Evolutionary conservation across 805 yeast species (phyloP), one percentile per base, ranked within the genome.

Genomic region (Kodamaea neixiangensis): DNA sequence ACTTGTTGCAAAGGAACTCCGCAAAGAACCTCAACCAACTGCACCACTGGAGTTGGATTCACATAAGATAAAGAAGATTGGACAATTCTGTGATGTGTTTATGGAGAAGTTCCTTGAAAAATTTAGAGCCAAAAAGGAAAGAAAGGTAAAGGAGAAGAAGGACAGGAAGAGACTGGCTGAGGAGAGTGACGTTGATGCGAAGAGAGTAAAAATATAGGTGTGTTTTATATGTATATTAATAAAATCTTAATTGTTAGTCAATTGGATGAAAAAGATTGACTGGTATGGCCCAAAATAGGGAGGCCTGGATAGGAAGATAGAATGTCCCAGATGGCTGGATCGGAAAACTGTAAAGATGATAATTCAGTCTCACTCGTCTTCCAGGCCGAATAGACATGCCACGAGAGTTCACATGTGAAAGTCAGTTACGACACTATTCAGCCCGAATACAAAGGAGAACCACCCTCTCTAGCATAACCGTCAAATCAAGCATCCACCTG

Each of bases 1-100:
- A 0, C 71, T 94, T 41, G 81, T 84, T 0, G 76, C 77, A 3
- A 94, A 93, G 64, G 97, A 90, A 65, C 45, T 78, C 50, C 78
- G 77, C 52, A 71, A 79, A 48, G 77, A 70, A 48, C 68, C 72
- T 10, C 66, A 66, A 47, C 59, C 64, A 7, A 37, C 58, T 1
- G 83, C 85, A 2, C 86, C 90, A 1, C 57, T 60, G 11, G 85
- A 83, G 51, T 73, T 89, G 38, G 80, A 79, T 18, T 75, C 75
- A n/a, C 86, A 82, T 18, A 89, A 89, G 66, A 72, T 80, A 56
- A 75, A 78, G 57, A 91, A 92, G 63, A 76, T 91, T 21, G 86
- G 86, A 65, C 75, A 64, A 22, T 93, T 87, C 62, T 76, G 81
- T 11, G 76, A 75, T 43, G 66, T 63, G 1, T 89, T 85, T 60